phyloP scores from a whole-genome alignment of 2,329 filamentous ascomycete genomes.

The Mycocentrospora acerina region DNA sequence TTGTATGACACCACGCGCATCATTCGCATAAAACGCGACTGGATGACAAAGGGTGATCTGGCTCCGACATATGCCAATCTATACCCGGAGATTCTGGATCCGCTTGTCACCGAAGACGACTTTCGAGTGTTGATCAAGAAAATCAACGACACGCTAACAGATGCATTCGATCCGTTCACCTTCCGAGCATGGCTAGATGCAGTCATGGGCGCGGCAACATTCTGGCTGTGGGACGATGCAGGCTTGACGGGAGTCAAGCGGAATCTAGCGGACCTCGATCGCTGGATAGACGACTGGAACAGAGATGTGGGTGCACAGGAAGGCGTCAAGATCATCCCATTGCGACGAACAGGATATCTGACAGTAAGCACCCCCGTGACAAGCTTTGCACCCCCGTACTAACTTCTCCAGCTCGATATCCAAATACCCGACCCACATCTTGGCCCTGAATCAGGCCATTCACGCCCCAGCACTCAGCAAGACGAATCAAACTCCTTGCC shows the following conservation, averaged over 20 bases:
- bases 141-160: slow-evolving; percentile 74
- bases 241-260: slow-evolving; percentile 76
- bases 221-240: slow-evolving; percentile 93
- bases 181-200: slow-evolving; percentile 78
- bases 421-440: slow-evolving; percentile 79
- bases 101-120: slow-evolving; percentile 79
- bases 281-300: slow-evolving; percentile 89
- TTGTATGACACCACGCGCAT: slow-evolving; percentile 80
- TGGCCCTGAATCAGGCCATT: slow-evolving; percentile 33
- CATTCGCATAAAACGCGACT: slow-evolving; percentile 88
- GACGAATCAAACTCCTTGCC: slow-evolving; percentile 15
- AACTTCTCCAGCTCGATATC: slow-evolving; percentile 65
- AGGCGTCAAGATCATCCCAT: slow-evolving; percentile 72
- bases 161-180: slow-evolving; percentile 78
- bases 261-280: slow-evolving; percentile 69
- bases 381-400: not conserved
- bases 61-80: slow-evolving; percentile 93
- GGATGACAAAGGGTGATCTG: slow-evolving; percentile 84
- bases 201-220: slow-evolving; percentile 76
- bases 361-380: slow-evolving; percentile 56
- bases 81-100: slow-evolving; percentile 93
- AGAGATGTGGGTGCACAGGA: slow-evolving; percentile 58
- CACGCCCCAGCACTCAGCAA: slow-evolving; percentile 30
- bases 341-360: slow-evolving; percentile 86
- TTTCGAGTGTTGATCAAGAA: slow-evolving; percentile 81